These are phyloP conservation scores for Cephaloascus albidus DNA, from an alignment of 805 yeast genomes.

Conservation along the genomic window DNA sequence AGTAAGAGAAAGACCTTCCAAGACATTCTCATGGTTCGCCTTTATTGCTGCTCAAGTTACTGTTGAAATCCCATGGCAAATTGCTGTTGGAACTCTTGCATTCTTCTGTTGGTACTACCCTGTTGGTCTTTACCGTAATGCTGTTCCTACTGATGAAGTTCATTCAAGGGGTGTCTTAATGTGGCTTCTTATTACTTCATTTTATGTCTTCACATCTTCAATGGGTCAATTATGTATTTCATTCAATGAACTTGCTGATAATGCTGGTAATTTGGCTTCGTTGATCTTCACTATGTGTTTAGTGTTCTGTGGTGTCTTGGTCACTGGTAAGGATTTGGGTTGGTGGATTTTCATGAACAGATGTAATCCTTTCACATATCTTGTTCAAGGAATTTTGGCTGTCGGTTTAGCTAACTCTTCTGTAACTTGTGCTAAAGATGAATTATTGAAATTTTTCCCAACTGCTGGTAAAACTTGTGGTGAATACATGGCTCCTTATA, in stretches of 20 bases:
- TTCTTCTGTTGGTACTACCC: no score
- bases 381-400: constrained; percentile 44
- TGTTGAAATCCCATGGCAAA: constrained; percentile 60
- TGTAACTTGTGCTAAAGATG: constrained; percentile 38
- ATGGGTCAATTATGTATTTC: constrained; percentile 53
- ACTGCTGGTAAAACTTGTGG: constrained; percentile 53
- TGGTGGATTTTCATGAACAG: constrained; percentile 72
- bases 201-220: constrained; percentile 36
- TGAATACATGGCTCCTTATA: constrained; percentile 33
- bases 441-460: constrained; percentile 40
- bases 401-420: constrained; percentile 43
- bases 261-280: constrained; percentile 54
- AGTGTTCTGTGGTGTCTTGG: constrained; percentile 35
- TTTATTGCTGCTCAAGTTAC: constrained; percentile 54
- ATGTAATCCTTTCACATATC: constrained; percentile 60
- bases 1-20: constrained; percentile 66
- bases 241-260: constrained; percentile 46
- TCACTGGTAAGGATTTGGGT: constrained; percentile 20
- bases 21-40: constrained; percentile 58
- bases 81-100: constrained; percentile 53
- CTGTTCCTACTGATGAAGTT: constrained; percentile 33
- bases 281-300: constrained; percentile 53
- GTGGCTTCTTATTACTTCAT: constrained; percentile 23
- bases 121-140: constrained; percentile 56
- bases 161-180: constrained; percentile 23